Conservation (phyloP, 345 rosid species). For the Mallotus nudiflorus region DNA sequence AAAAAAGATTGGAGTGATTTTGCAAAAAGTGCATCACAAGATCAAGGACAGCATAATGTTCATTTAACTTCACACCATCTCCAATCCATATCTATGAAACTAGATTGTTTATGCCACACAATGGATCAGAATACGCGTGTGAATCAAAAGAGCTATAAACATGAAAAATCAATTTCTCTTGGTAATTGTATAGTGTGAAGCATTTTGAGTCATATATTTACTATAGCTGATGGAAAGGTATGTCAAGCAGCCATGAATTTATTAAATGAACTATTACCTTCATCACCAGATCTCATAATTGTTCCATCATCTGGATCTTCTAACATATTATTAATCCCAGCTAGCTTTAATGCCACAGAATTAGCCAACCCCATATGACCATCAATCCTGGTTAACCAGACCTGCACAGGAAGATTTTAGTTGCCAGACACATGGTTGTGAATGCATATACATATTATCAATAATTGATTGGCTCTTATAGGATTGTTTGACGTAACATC, state of each 20-base stretch:
- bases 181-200: not conserved
- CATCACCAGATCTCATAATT: conserved; percentile 50
- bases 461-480: conserved; percentile 38
- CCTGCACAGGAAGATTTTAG: conserved; percentile 41
- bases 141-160: too few species aligned
- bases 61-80: not conserved
- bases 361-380: conserved; percentile 95
- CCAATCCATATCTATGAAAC: not conserved
- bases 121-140: too few species aligned
- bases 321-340: conserved; percentile 54
- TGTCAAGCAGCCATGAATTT: not conserved
- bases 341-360: conserved; percentile 63
- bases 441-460: not conserved
- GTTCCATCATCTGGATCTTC: conserved; percentile 78
- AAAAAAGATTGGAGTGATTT: not conserved
- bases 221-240: not conserved
- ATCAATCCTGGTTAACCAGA: conserved; percentile 86
- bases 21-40: not conserved
- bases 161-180: too few species aligned
- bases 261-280: conserved; percentile 47
- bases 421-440: not conserved
- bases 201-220: not conserved
- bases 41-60: not conserved
- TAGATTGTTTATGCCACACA: too few species aligned
- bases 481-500: conserved; percentile 73